Base-by-base conservation (phyloP, 2,329 filamentous ascomycete species). In the Lasiodiplodia hormozganensis region DNA sequence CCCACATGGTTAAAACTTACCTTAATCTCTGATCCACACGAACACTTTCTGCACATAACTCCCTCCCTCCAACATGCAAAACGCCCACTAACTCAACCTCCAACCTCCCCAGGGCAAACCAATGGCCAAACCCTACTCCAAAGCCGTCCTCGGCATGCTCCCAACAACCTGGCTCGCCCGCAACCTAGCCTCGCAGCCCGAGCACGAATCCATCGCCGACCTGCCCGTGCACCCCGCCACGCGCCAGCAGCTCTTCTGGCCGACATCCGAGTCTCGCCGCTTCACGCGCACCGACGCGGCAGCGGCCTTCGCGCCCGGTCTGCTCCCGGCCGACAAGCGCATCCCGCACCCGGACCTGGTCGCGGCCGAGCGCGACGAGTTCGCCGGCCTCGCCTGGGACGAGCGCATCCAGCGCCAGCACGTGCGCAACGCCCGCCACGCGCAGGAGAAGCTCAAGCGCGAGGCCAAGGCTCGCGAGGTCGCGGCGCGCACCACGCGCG, bases 1-100 rank as follows among this genome's bases (percentile, higher is more conserved):
- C 84, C 79, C 89, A 53, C 85, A 90, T 96, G 93, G 92, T 97
- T 95, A 95, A 85, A 91, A 86, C 87, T 84, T 84, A 88, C 86
- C 86, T 88, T 90, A 90, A 85, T 90, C 88, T 90, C 90, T 93
- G 90, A 93, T 73, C 73, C 68, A 28, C 69, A 69, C 72, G 68
- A 70, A 69, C 49, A 54, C 62, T 52, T 69, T 68, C 51, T 70
- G 70, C 67, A 64, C 66, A 69, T 70, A 23, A 23, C 66, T 68
- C 7, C 65, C 43, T 40, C 28, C 54, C 18, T 53, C 31, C 53
- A 38, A 25, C 36, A 25, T 25, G 4, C n/a, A n/a, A 23, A 34
- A 40, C n/a, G 31, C 10, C 40, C 12, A 18, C 53, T 57, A 21
- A 56, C n/a, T 5, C 12, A 36, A 7, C 10, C 70, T 71, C 18